Conservation (phyloP, 768 basidiomycete genomes). For the Rhodotorula paludigena region DNA sequence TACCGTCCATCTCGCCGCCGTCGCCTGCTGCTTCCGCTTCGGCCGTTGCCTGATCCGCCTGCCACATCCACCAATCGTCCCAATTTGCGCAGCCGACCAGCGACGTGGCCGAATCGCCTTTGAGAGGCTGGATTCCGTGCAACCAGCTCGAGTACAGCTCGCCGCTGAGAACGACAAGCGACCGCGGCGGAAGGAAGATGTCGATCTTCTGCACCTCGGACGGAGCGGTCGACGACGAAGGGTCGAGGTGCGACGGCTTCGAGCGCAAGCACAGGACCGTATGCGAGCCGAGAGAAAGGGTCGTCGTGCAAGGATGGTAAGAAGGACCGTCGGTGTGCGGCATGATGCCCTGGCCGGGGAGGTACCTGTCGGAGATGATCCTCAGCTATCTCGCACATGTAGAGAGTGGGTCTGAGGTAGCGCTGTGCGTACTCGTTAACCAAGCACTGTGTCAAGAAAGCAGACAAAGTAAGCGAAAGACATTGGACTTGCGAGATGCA, state of each 20-base stretch:
- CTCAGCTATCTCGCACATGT: too few relatives aligned
- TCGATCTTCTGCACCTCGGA: slow-evolving; percentile 50
- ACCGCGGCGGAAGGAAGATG: slow-evolving; percentile 76
- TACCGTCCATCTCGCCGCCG: too few relatives aligned
- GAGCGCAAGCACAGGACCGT: slow-evolving; percentile 75
- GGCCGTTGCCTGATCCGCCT: neutral
- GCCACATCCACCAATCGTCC: slow-evolving; percentile 42
- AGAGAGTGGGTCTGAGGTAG: too few relatives aligned
- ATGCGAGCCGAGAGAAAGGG: slow-evolving; percentile 81
- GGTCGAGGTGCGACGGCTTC: slow-evolving; percentile 50
- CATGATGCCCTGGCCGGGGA: slow-evolving; percentile 89
- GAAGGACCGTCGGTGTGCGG: slow-evolving; percentile 89
- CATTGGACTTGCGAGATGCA: too few relatives aligned
- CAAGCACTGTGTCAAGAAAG: slow-evolving; percentile 33
- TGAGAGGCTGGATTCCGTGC: slow-evolving; percentile 40
- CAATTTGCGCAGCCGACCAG: slow-evolving; percentile 41
- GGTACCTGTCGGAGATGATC: slow-evolving; percentile 57
- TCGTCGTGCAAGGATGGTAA: slow-evolving; percentile 81
- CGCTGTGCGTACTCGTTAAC: slow-evolving; percentile 34
- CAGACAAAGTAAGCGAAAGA: too few relatives aligned
- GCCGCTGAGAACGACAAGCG: slow-evolving; percentile 69
- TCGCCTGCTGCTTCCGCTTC: neutral
- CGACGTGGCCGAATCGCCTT: slow-evolving; percentile 37
- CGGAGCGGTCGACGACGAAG: slow-evolving; percentile 47
- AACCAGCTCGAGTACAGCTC: slow-evolving; percentile 66